Base-by-base conservation (phyloP, 129 eudicot genomes). In the Artemisia argyi region DNA sequence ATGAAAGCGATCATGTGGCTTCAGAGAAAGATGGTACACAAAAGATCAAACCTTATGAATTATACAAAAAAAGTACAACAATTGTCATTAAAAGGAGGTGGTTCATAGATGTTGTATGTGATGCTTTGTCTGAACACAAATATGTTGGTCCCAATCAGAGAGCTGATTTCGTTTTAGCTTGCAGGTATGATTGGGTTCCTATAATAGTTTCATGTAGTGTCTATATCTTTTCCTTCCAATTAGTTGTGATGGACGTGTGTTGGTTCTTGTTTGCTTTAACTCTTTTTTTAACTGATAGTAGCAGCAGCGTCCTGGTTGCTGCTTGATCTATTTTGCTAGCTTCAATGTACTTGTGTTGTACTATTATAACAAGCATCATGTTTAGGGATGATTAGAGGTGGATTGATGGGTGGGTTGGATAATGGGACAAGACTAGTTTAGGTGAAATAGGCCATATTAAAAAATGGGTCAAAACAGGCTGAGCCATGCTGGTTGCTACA, bases 131-230 rank as follows among this genome's bases (percentile, higher is more conserved):
- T 1, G 97, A 91, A 74, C 87, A 91, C 80, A 91, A 91, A 79
- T 91, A 91, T 75, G 80, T 91, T 44, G 89, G 85, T 72, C 88
- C 88, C 51, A 88, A 91, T 68, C 97, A 84, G 80, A 91, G 95
- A 73, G 95, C 87, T 48, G 97, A 91, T 76, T 75, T 91, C 72
- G 76, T 79, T 67, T 60, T 83, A 72, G 97, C 95, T 59, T 87
- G 89, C 86, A 87, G 97, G 97, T 91, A 81, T 16, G 8, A 32
- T 22, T 12, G 17, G 51, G 32, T 53, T 12, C 20, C 10, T 39
- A 35, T 61, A 35, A 18, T 39, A 16, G 19, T 35, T 55, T 30
- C 50, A 16, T 61, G 62, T 14, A 4, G 12, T 18, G 20, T 62
- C 7, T 35, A 28, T 53, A 50, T 47, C 61, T 1, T 24, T 24